phyloP scores from a whole-genome alignment of 768 basidiomycete species.

The Termitomyces sp. region DNA sequence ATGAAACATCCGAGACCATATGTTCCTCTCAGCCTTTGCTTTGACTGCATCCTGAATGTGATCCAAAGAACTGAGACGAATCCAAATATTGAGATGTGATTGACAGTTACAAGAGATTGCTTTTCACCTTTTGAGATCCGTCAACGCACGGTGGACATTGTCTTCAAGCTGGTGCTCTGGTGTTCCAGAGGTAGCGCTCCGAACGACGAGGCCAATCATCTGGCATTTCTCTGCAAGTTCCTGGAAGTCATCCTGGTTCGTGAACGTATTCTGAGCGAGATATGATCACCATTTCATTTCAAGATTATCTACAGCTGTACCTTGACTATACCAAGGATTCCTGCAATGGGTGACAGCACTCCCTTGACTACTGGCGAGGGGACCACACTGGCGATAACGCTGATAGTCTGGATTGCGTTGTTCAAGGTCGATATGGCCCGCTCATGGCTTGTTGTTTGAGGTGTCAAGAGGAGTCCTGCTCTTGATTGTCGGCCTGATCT shows the following conservation, averaged over 20 bases:
- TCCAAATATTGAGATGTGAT: neutral
- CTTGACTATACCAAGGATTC: conserved; percentile 3
- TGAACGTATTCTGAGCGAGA: conserved; percentile 1
- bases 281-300: neutral
- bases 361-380: neutral
- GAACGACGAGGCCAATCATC: conserved; percentile 6
- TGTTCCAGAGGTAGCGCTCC: conserved; percentile 1
- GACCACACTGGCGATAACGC: neutral
- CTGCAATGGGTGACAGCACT: neutral
- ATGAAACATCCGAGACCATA: conserved; percentile 3
- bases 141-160: neutral
- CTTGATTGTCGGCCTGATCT: too few relatives aligned
- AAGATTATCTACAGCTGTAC: neutral
- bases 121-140: neutral
- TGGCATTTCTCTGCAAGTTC: conserved; percentile 9
- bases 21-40: neutral
- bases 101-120: neutral
- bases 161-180: neutral
- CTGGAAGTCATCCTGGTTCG: conserved; percentile 6
- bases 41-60: neutral
- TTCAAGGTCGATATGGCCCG: too few relatives aligned
- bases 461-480: too few relatives aligned
- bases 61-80: neutral
- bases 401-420: too few relatives aligned
- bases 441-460: too few relatives aligned